These are phyloP conservation scores for Suhomyces guaymorum DNA, from an alignment of 1,139 yeast genomes.

Conservation along the genomic window DNA sequence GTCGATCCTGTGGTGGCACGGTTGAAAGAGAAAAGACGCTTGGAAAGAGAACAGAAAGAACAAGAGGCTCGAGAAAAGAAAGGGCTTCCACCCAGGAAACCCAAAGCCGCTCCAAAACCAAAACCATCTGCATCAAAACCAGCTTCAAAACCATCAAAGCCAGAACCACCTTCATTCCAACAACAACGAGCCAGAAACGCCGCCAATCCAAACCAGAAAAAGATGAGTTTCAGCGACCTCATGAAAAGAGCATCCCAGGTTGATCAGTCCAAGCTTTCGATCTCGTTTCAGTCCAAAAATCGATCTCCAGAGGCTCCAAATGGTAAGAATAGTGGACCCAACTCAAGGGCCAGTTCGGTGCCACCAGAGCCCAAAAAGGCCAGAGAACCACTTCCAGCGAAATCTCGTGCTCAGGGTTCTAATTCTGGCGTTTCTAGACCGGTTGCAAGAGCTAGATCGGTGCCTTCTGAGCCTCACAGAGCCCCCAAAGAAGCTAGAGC, in stretches of 20 bases:
- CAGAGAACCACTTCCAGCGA: background rate
- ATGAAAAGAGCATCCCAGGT: slow-evolving; percentile 71
- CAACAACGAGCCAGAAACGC: too few relatives aligned
- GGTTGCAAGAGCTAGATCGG: background rate
- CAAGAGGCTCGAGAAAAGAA: slow-evolving; percentile 32
- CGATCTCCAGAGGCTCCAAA: slow-evolving; percentile 29
- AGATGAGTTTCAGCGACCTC: slow-evolving; percentile 62
- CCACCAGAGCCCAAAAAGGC: slow-evolving; percentile 7
- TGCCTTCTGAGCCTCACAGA: slow-evolving; percentile 1
- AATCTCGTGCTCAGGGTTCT: too few relatives aligned
- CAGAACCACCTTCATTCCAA: slow-evolving; percentile 3
- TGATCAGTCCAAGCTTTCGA: slow-evolving; percentile 44
- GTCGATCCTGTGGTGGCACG: slow-evolving; percentile 60
- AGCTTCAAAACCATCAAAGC: slow-evolving; percentile 3
- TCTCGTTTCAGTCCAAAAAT: slow-evolving; percentile 35
- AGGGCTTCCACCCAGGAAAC: slow-evolving; percentile 32
- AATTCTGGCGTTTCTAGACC: too few relatives aligned
- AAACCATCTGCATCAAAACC: slow-evolving; percentile 12
- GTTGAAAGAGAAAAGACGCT: slow-evolving; percentile 63
- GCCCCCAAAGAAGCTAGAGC: slow-evolving; percentile 1
- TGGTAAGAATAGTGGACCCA: slow-evolving; percentile 13
- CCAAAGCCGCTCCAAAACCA: slow-evolving; percentile 13
- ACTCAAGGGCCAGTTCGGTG: slow-evolving; percentile 8
- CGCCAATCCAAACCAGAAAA: slow-evolving; percentile 34
- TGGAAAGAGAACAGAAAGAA: slow-evolving; percentile 52